Base-by-base conservation (phyloP, 2,329 filamentous ascomycete genomes). In the Arthrinium puccinioides region DNA sequence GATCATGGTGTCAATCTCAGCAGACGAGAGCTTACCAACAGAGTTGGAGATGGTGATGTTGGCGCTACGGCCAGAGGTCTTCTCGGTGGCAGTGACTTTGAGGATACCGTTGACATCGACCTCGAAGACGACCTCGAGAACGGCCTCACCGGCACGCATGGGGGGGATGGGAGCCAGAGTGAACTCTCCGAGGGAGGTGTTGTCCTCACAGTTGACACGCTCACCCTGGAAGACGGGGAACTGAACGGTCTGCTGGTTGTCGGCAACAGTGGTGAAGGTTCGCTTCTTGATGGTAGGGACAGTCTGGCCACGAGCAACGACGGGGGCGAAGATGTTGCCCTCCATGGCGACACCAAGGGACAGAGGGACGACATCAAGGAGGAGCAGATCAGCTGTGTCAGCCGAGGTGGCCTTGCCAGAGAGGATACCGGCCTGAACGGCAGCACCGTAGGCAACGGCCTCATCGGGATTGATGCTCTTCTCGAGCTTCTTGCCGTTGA, bases 21-120 rank as follows among this genome's bases (percentile, higher is more conserved):
- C 69, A 37, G 83, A 85, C 46, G 88, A 95, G 52, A 98, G 87
- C 78, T 98, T 98, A 66, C 92, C 92, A 57, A 98, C 90, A 43
- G 92, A 95, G 82, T 98, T 98, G 70, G 87, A 87, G 70, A 98
- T 98, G 64, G 92, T 98, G 67, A 98, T 98, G 82, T 98, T 98
- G 70, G 92, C 92, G 60, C 78, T 92, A 65, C 92, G 89, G 59
- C 92, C 92, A 23, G 92, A 95, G 54, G 87, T 90, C 82, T 98
- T 98, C 80, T 98, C 92, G 32, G 90, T 96, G 52, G 92, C 92
- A 47, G 90, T 97, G 59, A 97, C 92, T 82, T 98, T 98, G 51
- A 98, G 83, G 65, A 96, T 95, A 83, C 92, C 92, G 76, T 98
- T 98, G 78, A 96, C 92, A 55, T 98, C 92, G 61, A 98, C 92